Percentiles rank a stretch among this genome's conserved stretches.
Conservation (phyloP, 2,329 filamentous ascomycete species). For the Clonostachys chloroleuca region DNA sequence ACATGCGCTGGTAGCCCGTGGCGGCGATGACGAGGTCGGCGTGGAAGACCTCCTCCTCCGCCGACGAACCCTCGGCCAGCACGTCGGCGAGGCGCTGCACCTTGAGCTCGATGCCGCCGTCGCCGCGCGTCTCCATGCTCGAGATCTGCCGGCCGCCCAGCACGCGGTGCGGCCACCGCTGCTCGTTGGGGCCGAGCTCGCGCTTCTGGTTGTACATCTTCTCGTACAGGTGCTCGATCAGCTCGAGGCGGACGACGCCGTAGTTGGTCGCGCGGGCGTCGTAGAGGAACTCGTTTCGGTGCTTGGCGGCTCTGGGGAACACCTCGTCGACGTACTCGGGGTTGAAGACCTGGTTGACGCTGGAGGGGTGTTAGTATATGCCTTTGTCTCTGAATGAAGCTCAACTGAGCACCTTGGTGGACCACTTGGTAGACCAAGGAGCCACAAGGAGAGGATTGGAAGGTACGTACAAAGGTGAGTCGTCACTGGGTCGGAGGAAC, state of each 20-base stretch:
- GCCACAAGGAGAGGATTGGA: not conserved
- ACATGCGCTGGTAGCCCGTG: slow-evolving; percentile 77
- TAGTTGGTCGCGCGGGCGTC: slow-evolving; percentile 88
- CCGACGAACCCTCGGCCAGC: slow-evolving; percentile 6
- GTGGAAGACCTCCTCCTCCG: slow-evolving; percentile 53
- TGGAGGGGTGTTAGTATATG: slow-evolving; percentile 31
- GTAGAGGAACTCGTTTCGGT: slow-evolving; percentile 56
- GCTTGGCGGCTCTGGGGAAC: slow-evolving; percentile 60
- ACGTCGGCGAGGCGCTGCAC: slow-evolving; percentile 43
- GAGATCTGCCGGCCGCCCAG: slow-evolving; percentile 63
- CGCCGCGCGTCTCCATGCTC: slow-evolving; percentile 48
- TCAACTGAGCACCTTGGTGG: not conserved
- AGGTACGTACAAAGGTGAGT: slow-evolving; percentile 81
- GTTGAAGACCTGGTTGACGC: slow-evolving; percentile 95
- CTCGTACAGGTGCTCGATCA: slow-evolving; percentile 87
- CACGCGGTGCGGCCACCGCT: slow-evolving; percentile 78
- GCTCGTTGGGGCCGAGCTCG: slow-evolving; percentile 61
- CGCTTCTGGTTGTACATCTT: slow-evolving; percentile 83
- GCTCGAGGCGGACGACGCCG: slow-evolving; percentile 83
- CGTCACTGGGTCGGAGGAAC: slow-evolving; percentile 85
- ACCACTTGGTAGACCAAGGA: not conserved
- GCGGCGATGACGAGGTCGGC: slow-evolving; percentile 82
- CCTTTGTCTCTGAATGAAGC: not conserved
- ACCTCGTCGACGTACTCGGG: slow-evolving; percentile 76
- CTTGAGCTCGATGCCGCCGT: slow-evolving; percentile 52